Percentiles rank a stretch among this genome's conserved stretches.
Evolutionary conservation across 129 eudicot genomes (phyloP).

Genomic region (Centaurea solstitialis): DNA sequence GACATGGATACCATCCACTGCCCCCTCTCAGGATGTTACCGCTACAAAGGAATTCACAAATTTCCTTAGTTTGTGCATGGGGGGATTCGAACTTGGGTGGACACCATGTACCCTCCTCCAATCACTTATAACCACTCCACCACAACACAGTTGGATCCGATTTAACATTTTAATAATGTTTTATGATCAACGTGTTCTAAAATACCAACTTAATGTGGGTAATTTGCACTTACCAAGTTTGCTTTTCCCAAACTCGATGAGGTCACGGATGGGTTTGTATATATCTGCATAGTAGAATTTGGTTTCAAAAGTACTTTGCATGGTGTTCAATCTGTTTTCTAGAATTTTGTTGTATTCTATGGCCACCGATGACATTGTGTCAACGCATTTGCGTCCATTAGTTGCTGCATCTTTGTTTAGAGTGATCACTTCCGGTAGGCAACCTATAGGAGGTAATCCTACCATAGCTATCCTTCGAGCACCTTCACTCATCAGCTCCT

Average conservation of each 20-base stretch:
- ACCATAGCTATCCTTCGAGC: slow-evolving; percentile 48
- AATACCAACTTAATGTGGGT: neutral
- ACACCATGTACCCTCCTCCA: no score
- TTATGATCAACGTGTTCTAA: neutral
- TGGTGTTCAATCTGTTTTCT: slow-evolving; percentile 24
- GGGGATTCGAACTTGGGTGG: no score
- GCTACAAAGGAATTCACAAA: no score
- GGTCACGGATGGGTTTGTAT: slow-evolving; percentile 42
- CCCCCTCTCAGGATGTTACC: no score
- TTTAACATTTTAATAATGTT: no score
- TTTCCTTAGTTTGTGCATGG: no score
- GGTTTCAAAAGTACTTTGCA: slow-evolving; percentile 17
- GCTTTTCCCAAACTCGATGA: slow-evolving; percentile 36
- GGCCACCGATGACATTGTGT: slow-evolving; percentile 35
- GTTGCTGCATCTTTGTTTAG: slow-evolving; percentile 18
- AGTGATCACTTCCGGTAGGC: slow-evolving; percentile 50
- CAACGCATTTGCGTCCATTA: slow-evolving; percentile 45
- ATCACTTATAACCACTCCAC: no score
- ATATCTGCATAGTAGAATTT: slow-evolving; percentile 46
- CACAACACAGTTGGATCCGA: no score
- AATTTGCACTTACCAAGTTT: slow-evolving; percentile 36
- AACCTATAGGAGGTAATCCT: slow-evolving; percentile 59
- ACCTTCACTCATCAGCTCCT: slow-evolving; percentile 42
- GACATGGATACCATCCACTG: no score
- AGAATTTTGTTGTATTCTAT: slow-evolving; percentile 46